Conservation (phyloP, 2,329 filamentous ascomycete species). For the Neonectria coccinea region DNA sequence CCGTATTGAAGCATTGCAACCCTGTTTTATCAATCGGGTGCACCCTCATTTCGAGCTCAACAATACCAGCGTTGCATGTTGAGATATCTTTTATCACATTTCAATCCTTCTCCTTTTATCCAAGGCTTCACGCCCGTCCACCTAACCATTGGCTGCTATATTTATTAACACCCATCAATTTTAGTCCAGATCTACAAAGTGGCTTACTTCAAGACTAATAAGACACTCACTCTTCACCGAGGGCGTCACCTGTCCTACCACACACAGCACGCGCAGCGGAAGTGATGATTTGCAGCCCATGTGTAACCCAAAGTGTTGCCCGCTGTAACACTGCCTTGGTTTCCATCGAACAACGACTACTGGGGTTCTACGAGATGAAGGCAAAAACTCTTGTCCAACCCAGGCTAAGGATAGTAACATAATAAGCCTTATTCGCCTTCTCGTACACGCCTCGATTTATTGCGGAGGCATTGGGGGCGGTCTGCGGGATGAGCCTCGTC, state of each 20-base stretch:
- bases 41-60: neutral
- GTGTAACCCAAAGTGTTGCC: neutral
- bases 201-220: neutral
- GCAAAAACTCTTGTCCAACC: neutral
- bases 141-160: neutral
- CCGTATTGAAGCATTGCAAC: neutral
- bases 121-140: no score
- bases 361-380: neutral
- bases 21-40: neutral
- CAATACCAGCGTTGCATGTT: neutral
- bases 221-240: neutral
- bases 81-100: no score
- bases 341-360: neutral
- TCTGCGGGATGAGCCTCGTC: neutral
- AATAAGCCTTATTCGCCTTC: neutral
- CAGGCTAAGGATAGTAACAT: no score
- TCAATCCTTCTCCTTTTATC: no score
- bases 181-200: neutral
- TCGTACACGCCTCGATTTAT: neutral
- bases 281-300: neutral
- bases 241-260: neutral
- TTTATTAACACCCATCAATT: neutral
- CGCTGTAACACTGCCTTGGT: neutral
- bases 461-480: neutral
- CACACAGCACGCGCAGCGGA: neutral